Evolutionary conservation across 1,284 basidiomycete species (phyloP), one percentile per base, ranked within the genome.

Genomic region (Amylostereum chailletii): DNA sequence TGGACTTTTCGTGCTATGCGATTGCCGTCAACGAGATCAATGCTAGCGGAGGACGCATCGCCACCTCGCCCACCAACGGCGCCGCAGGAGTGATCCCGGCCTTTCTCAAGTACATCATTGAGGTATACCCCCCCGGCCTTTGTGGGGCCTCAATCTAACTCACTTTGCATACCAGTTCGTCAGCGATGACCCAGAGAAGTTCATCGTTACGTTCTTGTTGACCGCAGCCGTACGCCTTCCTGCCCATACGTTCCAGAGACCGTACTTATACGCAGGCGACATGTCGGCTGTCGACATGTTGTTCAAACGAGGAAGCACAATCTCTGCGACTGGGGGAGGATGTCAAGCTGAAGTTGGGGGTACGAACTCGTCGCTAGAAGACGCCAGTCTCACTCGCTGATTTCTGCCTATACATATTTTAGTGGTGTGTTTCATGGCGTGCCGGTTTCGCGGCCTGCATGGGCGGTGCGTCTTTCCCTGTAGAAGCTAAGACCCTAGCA

Each of bases 241-340:
- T 37, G 40, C 26, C 5, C 39, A 46, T 41, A 29, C 30, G 10
- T 46, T 34, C 27, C 32, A 32, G 47, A 7, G 45, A 48, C 40
- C 26, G 43, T 5, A 31, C 46, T 52, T n/a, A n/a, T n/a, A n/a
- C n/a, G n/a, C n/a, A n/a, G 52, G 27, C 53, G 29, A 42, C 38
- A 26, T 34, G 50, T 60, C 80, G 93, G 86, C 94, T 1, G 71
- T 97, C 49, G 94, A 94, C 3, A 98, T 98, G 95, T 72, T 98
- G 19, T 97, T 95, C 75, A 98, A 98, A 65, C 81, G 94, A 49
- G 94, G 94, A 27, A 94, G 93, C 49, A 97, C 94, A 1, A 97
- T 98, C 47, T 90, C 86, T 41, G 95, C 94, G 6, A 94, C 95
- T 0, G 94, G 98, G 66, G 93, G 92, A 39, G 92, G 87, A 26